These are phyloP conservation scores for Lojkania enalia DNA, from an alignment of 2,329 filamentous ascomycete genomes.

Conservation along the genomic window DNA sequence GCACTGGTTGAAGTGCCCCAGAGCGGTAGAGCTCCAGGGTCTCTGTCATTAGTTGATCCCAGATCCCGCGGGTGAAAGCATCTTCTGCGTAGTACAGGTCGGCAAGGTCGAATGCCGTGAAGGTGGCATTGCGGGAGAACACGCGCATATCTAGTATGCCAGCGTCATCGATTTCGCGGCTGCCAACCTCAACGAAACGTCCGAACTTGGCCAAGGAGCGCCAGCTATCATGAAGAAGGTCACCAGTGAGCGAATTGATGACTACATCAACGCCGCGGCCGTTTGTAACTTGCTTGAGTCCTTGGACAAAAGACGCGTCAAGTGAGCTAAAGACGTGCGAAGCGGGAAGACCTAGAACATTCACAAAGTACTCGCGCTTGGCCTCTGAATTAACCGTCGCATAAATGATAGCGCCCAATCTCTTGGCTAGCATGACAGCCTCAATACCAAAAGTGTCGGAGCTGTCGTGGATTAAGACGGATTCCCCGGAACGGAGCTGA, in stretches of 20 bases:
- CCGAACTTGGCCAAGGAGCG: conserved; percentile 45
- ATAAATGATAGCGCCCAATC: conserved; percentile 30
- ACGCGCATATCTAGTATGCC: conserved; percentile 15
- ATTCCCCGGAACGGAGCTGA: conserved; percentile 10
- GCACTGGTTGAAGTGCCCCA: background rate
- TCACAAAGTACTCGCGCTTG: conserved; percentile 22
- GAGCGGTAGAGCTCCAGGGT: conserved; percentile 1
- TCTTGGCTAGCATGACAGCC: conserved; percentile 21
- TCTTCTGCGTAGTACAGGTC: conserved; percentile 7
- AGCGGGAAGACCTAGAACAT: conserved; percentile 21
- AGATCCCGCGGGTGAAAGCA: background rate
- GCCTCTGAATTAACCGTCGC: conserved; percentile 23
- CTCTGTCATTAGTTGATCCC: background rate
- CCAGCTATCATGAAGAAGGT: conserved; percentile 36
- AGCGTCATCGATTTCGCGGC: conserved; percentile 11
- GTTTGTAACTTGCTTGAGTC: conserved; percentile 14
- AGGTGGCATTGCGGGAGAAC: conserved; percentile 16
- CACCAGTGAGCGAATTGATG: conserved; percentile 34
- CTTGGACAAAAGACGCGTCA: conserved; percentile 5
- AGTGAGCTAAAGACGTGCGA: conserved; percentile 40
- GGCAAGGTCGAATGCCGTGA: conserved; percentile 17
- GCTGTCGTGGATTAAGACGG: conserved; percentile 25
- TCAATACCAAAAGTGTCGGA: conserved; percentile 25
- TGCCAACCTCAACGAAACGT: conserved; percentile 27
- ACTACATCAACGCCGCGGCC: conserved; percentile 40